phyloP scores from a whole-genome alignment of 2,329 filamentous ascomycete species.

The Penicillium sp. region DNA sequence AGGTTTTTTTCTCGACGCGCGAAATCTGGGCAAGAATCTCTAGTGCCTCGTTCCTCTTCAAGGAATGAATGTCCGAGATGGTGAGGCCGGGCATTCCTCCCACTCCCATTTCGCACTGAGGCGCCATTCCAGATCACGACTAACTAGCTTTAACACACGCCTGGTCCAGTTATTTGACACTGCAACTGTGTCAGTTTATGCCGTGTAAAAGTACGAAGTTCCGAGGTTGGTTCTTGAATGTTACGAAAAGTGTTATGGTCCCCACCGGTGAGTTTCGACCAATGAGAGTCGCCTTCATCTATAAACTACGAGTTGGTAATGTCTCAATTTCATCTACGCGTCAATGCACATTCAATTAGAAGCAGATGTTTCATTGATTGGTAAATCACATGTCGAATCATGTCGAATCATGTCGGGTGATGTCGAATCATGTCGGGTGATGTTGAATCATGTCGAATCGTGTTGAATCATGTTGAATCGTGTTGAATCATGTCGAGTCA shows the following conservation, averaged over 20 bases:
- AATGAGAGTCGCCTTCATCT: background rate
- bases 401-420: background rate
- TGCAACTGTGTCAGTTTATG: background rate
- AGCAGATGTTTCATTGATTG: background rate
- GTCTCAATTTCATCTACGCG: background rate
- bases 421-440: too few relatives aligned
- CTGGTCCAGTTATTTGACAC: constrained; percentile 1
- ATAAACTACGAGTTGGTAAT: background rate
- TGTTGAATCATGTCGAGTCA: background rate
- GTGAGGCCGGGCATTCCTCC: constrained; percentile 12
- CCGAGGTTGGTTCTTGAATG: too few relatives aligned
- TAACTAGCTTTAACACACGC: background rate
- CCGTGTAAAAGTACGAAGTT: background rate
- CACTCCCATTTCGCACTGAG: constrained; percentile 16
- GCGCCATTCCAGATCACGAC: constrained; percentile 23
- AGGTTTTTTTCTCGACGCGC: constrained; percentile 51
- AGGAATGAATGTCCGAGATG: constrained; percentile 42
- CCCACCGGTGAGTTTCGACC: background rate
- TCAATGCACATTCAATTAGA: background rate
- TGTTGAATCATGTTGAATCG: too few relatives aligned
- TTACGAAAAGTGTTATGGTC: background rate
- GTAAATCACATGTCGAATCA: background rate
- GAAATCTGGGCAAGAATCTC: constrained; percentile 39
- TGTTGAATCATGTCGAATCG: too few relatives aligned
- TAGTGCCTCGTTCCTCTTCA: constrained; percentile 36